These are phyloP conservation scores for Aphanocladium album DNA, from an alignment of 2,329 filamentous ascomycete genomes.

Conservation along the genomic window DNA sequence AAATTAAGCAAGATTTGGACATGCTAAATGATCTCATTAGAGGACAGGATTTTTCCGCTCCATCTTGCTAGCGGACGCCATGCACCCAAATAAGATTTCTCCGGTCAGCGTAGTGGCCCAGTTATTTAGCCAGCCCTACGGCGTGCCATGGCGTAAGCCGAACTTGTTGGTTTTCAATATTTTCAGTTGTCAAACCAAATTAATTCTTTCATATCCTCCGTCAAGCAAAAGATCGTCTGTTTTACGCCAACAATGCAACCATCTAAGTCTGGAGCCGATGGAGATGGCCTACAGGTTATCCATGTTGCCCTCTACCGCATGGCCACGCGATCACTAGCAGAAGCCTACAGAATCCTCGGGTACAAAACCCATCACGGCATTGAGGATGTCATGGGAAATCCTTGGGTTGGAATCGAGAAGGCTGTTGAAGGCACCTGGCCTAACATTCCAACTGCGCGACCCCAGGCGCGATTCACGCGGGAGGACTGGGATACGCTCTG, in stretches of 20 bases:
- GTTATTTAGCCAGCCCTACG: not conserved
- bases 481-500: conserved; percentile 23
- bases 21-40: no score
- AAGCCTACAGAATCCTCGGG: conserved; percentile 14
- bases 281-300: conserved; percentile 7
- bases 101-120: not conserved
- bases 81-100: not conserved
- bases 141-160: no score
- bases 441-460: conserved; percentile 13
- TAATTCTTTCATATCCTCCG: no score
- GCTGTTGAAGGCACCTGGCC: conserved; percentile 10
- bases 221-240: not conserved
- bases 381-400: conserved; percentile 1
- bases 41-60: no score
- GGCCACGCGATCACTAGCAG: conserved; percentile 12
- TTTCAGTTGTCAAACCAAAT: no score
- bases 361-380: conserved; percentile 16
- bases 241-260: not conserved
- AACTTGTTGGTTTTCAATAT: no score
- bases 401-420: not conserved
- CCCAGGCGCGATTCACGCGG: conserved; percentile 13
- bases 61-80: not conserved
- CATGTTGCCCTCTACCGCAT: conserved; percentile 13
- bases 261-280: not conserved
- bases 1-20: no score